A percentile compares a stretch with the other conserved stretches of the same genome.
Evolutionary conservation across 2,329 filamentous ascomycete genomes (phyloP).

Genomic region (Cytospora schulzeri): DNA sequence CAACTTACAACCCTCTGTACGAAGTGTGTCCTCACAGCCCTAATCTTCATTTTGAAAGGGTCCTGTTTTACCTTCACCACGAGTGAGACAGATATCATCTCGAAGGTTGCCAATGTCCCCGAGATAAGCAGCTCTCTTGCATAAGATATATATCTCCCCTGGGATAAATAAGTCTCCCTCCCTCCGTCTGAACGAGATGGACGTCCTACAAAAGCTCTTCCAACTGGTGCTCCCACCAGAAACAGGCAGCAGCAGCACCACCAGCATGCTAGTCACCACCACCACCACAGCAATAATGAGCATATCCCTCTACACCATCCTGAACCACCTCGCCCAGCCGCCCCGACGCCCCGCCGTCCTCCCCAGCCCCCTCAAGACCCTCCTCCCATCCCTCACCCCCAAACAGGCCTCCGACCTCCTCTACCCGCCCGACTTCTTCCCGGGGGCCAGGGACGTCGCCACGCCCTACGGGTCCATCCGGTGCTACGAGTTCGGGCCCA

Average conservation of each 20-base stretch:
- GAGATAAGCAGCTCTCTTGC: background rate
- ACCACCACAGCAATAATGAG: slow-evolving; percentile 7
- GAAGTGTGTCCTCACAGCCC: background rate
- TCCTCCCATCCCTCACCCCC: slow-evolving; percentile 40
- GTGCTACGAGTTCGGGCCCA: slow-evolving; percentile 73
- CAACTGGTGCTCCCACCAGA: slow-evolving; percentile 3
- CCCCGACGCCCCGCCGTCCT: slow-evolving; percentile 12
- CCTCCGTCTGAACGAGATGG: background rate
- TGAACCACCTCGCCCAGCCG: slow-evolving; percentile 5
- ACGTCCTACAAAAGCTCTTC: background rate
- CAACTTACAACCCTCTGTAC: background rate
- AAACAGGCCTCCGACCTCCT: slow-evolving; percentile 47
- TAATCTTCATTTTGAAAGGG: background rate
- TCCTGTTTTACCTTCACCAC: background rate
- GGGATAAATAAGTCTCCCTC: background rate
- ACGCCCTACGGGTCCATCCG: slow-evolving; percentile 46
- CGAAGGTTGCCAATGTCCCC: background rate
- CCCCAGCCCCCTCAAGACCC: slow-evolving; percentile 36
- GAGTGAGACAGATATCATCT: no score
- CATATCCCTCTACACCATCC: slow-evolving; percentile 5
- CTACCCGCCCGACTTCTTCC: slow-evolving; percentile 72
- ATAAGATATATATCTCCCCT: background rate
- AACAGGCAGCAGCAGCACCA: slow-evolving; percentile 4
- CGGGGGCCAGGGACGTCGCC: slow-evolving; percentile 67
- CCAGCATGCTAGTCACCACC: background rate